These are phyloP conservation scores for Rhazya stricta DNA, from an alignment of 257 asterid genomes.

Conservation along the genomic window DNA sequence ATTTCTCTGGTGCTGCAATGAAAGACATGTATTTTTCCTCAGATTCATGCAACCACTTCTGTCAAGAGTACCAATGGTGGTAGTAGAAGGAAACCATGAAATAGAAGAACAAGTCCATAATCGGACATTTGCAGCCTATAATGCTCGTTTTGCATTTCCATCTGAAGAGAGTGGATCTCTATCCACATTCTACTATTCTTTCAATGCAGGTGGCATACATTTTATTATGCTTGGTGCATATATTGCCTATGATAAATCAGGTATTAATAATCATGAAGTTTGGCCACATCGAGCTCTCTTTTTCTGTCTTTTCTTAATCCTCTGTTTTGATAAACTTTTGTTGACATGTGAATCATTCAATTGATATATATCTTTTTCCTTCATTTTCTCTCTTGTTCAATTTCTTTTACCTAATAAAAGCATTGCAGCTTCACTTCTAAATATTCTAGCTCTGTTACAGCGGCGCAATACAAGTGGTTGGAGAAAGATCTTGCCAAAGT, in stretches of 20 bases:
- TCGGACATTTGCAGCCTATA: conserved; percentile 64
- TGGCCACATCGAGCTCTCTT: background rate
- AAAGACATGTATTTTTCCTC: conserved; percentile 6
- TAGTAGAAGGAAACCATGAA: conserved; percentile 96
- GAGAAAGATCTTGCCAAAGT: conserved; percentile 61
- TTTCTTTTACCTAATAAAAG: background rate
- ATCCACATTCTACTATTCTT: conserved; percentile 77
- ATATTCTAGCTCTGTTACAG: conserved; percentile 31
- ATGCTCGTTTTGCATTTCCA: conserved; percentile 85
- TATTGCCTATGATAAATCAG: conserved; percentile 53
- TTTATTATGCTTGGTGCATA: conserved; percentile 82
- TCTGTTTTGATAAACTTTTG: background rate
- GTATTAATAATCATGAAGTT: conserved; percentile 32
- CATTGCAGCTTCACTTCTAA: background rate
- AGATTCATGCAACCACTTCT: conserved; percentile 86
- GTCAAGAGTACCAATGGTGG: conserved; percentile 83
- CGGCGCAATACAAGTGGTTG: conserved; percentile 86
- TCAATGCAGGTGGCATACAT: conserved; percentile 92
- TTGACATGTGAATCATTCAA: background rate
- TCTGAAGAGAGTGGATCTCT: conserved; percentile 73
- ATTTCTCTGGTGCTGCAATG: background rate
- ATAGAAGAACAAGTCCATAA: conserved; percentile 70
- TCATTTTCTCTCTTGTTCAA: background rate
- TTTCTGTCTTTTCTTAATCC: background rate
- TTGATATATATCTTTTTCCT: background rate